Evolutionary conservation across 2,329 filamentous ascomycete genomes (phyloP).

Genomic region (Scleromitrula shiraiana): DNA sequence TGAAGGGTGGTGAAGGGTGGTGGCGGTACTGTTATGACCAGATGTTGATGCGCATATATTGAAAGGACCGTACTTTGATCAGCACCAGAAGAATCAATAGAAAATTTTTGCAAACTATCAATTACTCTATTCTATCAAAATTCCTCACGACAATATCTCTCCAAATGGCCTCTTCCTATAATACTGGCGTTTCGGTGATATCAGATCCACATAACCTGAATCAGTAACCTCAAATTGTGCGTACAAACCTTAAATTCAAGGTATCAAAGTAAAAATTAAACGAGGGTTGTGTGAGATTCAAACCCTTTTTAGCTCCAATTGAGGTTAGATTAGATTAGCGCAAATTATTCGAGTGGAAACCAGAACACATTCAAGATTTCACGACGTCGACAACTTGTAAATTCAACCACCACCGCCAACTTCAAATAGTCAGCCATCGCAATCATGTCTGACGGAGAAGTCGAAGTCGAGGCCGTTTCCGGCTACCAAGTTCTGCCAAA

Average conservation of each 20-base stretch:
- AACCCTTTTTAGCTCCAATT: constrained; percentile 5
- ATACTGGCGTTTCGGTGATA: no score
- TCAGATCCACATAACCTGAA: no score
- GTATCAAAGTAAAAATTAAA: constrained; percentile 4
- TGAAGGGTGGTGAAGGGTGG: no score
- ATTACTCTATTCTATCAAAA: no score
- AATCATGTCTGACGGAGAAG: constrained; percentile 89
- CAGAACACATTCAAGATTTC: constrained; percentile 4
- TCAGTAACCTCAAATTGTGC: no score
- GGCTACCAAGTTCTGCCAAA: constrained; percentile 81
- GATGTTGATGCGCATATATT: no score
- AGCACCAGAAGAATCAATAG: no score
- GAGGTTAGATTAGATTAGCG: not conserved
- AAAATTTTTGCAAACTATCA: no score
- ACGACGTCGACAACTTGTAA: constrained; percentile 12
- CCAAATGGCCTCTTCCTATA: no score
- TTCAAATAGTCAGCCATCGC: constrained; percentile 10
- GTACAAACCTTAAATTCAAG: not conserved
- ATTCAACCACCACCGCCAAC: constrained; percentile 11
- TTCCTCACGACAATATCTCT: no score
- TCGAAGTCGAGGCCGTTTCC: constrained; percentile 76
- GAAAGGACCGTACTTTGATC: no score
- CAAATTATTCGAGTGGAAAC: constrained; percentile 6
- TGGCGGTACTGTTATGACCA: no score
- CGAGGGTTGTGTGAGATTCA: constrained; percentile 7